Percentiles rank a stretch among this genome's conserved stretches.
Evolutionary conservation across 192 early-diverging fungal species (phyloP).

Genomic region (Thamnidium elegans): DNA sequence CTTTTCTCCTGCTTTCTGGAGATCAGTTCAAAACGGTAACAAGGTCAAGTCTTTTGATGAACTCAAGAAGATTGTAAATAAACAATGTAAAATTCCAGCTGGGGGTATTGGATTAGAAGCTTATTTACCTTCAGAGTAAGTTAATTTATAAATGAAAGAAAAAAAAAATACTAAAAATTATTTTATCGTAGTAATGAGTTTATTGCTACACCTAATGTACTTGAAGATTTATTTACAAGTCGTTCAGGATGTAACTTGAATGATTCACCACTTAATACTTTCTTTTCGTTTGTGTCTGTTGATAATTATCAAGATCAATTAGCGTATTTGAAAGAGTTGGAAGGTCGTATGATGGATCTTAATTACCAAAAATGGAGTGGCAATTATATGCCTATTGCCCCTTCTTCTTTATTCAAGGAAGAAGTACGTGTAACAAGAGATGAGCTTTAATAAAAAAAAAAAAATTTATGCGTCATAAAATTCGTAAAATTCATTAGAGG

Average conservation of each 20-base stretch:
- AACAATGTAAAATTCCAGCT: conserved; percentile 3
- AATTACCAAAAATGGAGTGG: conserved; percentile 14
- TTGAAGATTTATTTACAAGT: conserved; percentile 1
- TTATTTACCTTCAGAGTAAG: neutral
- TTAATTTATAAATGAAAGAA: neutral
- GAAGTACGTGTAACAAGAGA: neutral
- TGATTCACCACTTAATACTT: neutral
- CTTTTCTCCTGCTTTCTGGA: conserved; percentile 17
- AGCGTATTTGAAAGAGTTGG: conserved; percentile 12
- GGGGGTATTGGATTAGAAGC: conserved; percentile 17
- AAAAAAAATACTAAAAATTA: neutral
- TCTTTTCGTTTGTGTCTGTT: conserved; percentile 1
- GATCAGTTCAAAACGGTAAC: neutral
- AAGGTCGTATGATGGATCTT: conserved; percentile 7
- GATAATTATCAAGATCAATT: conserved; percentile 11
- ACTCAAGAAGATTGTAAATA: neutral
- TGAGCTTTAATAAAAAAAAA: conserved; percentile 11
- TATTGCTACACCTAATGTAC: neutral
- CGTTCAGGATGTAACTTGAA: conserved; percentile 13
- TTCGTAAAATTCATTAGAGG: too few relatives aligned
- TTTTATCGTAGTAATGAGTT: neutral
- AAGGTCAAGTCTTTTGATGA: neutral
- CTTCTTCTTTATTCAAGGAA: neutral
- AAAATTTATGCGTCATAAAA: too few relatives aligned
- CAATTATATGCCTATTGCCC: neutral